Conservation (phyloP, 1,284 basidiomycete genomes). For the Tremellales sp. region DNA sequence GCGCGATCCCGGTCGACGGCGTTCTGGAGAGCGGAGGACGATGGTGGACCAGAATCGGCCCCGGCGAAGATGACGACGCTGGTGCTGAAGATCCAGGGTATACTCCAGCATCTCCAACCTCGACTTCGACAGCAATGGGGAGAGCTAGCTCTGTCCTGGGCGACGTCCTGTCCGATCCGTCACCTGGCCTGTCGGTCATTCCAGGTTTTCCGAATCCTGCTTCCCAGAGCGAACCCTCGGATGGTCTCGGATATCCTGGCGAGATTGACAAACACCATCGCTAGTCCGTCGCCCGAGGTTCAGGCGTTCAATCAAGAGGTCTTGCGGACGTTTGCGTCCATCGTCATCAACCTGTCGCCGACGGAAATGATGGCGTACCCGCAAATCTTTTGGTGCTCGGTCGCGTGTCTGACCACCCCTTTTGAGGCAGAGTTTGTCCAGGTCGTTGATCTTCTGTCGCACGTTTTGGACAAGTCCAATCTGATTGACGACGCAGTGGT, state of each 20-base stretch:
- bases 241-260: conserved; percentile 78
- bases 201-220: conserved; percentile 83
- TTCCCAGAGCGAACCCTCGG: conserved; percentile 64
- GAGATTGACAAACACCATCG: conserved; percentile 78
- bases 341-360: conserved; percentile 60
- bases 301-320: conserved; percentile 82
- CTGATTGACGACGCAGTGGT: conserved; percentile 63
- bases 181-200: conserved; percentile 83
- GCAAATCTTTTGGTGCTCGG: conserved; percentile 82
- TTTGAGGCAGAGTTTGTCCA: conserved; percentile 77
- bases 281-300: conserved; percentile 64
- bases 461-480: conserved; percentile 68
- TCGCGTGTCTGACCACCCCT: conserved; percentile 76
- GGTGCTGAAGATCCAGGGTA: conserved; percentile 62
- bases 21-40: conserved; percentile 73
- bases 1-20: conserved; percentile 48
- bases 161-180: conserved; percentile 79
- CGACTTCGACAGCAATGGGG: conserved; percentile 73
- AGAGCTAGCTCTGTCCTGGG: conserved; percentile 74
- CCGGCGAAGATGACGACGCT: conserved; percentile 68
- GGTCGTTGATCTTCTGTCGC: conserved; percentile 64
- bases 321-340: conserved; percentile 67
- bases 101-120: conserved; percentile 67
- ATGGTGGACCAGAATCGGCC: conserved; percentile 40
- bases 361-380: conserved; percentile 62